phyloP scores from a whole-genome alignment of 2,329 filamentous ascomycete genomes.

The Colletotrichum neosansevieriae region DNA sequence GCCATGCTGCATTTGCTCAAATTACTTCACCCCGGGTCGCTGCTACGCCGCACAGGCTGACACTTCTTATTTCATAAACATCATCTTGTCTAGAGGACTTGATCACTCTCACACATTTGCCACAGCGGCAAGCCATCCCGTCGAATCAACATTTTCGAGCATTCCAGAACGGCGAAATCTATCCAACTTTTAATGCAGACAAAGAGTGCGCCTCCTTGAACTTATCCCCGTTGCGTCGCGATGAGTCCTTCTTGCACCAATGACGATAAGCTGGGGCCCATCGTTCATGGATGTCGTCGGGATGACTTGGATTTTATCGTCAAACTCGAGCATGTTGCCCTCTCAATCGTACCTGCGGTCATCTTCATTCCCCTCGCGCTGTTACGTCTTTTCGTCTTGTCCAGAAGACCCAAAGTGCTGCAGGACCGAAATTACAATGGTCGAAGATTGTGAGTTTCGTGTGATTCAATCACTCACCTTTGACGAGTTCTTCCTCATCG shows the following conservation, averaged over 20 bases:
- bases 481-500: conserved; percentile 2
- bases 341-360: conserved; percentile 57
- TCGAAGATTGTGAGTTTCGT: conserved; percentile 27
- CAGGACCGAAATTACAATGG: conserved; percentile 50
- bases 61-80: neutral
- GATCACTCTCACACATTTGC: neutral
- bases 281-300: conserved; percentile 59
- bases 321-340: conserved; percentile 60
- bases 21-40: neutral
- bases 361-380: conserved; percentile 54
- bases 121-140: neutral
- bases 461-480: neutral
- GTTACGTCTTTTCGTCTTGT: conserved; percentile 49
- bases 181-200: neutral
- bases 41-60: neutral
- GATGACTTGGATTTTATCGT: conserved; percentile 64
- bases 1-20: no score
- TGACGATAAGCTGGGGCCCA: conserved; percentile 57
- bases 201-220: neutral
- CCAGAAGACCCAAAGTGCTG: conserved; percentile 50
- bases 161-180: no score
- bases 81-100: neutral
- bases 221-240: neutral
- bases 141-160: neutral
- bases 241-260: conserved; percentile 40